These are phyloP conservation scores for Cryphonectria parasitica DNA, from an alignment of 2,329 filamentous ascomycete genomes.

Conservation along the genomic window DNA sequence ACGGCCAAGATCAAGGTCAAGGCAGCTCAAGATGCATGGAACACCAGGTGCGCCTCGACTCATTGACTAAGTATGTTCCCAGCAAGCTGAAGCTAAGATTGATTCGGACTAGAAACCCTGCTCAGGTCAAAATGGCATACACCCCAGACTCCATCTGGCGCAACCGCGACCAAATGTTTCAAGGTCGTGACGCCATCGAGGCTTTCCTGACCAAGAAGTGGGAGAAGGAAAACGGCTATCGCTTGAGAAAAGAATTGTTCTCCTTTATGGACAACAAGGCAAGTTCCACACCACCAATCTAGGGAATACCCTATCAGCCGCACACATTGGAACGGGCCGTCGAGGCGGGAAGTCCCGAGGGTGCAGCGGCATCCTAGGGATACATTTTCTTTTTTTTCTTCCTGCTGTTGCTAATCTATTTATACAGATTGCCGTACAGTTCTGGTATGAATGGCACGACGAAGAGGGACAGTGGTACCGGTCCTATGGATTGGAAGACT, in stretches of 20 bases:
- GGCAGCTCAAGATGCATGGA: slow-evolving; percentile 82
- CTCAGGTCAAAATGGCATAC: slow-evolving; percentile 70
- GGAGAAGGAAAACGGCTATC: slow-evolving; percentile 71
- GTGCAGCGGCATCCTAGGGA: neutral
- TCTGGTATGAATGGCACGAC: slow-evolving; percentile 86
- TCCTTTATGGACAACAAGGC: slow-evolving; percentile 71
- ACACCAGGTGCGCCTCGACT: slow-evolving; percentile 62
- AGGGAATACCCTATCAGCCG: neutral
- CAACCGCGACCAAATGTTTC: slow-evolving; percentile 72
- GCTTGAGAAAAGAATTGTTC: slow-evolving; percentile 82
- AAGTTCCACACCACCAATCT: slow-evolving; percentile 7
- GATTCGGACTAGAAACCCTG: slow-evolving; percentile 58
- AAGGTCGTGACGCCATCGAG: slow-evolving; percentile 69
- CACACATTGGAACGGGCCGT: no score
- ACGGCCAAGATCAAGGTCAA: slow-evolving; percentile 79
- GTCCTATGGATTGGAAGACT: slow-evolving; percentile 84
- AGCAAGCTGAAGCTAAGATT: neutral
- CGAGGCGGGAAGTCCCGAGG: neutral
- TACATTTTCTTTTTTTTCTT: no score
- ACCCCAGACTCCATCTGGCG: slow-evolving; percentile 79
- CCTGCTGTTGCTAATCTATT: neutral
- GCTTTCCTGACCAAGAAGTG: slow-evolving; percentile 74
- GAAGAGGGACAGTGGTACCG: slow-evolving; percentile 76
- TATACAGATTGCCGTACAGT: slow-evolving; percentile 76
- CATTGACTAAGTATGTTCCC: neutral